Conservation (phyloP, 2,329 filamentous ascomycete genomes). For the Colletotrichum siamense region DNA sequence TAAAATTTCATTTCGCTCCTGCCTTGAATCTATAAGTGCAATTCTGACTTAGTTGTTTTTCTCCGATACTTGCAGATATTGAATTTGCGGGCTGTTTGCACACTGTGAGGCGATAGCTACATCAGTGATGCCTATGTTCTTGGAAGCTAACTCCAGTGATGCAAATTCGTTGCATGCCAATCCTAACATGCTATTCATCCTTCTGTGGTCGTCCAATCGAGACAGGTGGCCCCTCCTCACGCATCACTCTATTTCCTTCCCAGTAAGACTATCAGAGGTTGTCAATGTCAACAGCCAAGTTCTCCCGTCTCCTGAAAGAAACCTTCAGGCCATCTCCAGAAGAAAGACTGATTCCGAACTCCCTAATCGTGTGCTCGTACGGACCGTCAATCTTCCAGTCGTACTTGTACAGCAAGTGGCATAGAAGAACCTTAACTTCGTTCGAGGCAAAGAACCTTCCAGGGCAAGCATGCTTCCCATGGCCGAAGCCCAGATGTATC, state of each 20-base stretch:
- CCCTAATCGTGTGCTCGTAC: neutral
- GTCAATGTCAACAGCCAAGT: neutral
- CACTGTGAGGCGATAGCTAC: no score
- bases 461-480: neutral
- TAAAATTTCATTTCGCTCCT: no score
- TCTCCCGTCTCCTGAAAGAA: neutral
- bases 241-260: neutral
- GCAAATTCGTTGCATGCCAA: no score
- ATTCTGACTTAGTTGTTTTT: no score
- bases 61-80: no score
- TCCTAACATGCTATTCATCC: no score
- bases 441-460: neutral
- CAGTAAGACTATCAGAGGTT: rapidly evolving
- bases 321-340: neutral
- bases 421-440: neutral
- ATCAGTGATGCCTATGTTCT: no score
- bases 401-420: neutral
- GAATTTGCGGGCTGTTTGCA: no score
- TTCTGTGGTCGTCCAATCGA: neutral
- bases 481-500: neutral
- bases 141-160: no score
- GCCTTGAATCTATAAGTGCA: rapidly evolving
- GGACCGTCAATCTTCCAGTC: neutral
- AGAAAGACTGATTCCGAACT: neutral
- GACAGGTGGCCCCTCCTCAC: neutral